Evolutionary conservation across 345 rosid genomes (phyloP), one percentile per base, ranked within the genome.

Genomic region (Hypericum perforatum): DNA sequence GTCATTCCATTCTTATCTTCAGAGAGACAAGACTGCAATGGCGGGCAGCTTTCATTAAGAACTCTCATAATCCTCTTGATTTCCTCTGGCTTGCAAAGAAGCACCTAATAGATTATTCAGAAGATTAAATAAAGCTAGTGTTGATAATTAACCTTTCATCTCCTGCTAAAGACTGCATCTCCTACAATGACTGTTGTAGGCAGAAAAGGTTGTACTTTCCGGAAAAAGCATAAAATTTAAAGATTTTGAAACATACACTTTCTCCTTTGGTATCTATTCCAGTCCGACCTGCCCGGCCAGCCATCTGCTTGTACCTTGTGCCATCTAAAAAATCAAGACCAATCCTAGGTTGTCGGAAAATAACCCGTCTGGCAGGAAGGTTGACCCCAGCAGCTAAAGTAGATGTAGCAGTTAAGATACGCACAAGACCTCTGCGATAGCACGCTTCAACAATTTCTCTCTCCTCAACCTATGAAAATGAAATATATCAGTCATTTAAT

Each of bases 1-100:
- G 86, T 85, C 98, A 91, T 91, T 74, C 98, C 96, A 68, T 91
- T 91, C 68, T 87, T 87, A 74, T 91, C 98, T 75, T 91, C 95
- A 56, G 96, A 82, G 45, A 91, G 81, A 81, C 98, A 91, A 52
- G 96, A 91, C 67, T 84, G 79, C 84, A 91, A 65, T 39, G 95
- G 87, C 46, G 80, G 92, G 49, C 98, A 87, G 80, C 77, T 76
- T 51, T 82, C 84, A 74, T 77, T 82, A 29, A 91, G 84, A 69
- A 91, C 78, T 63, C 87, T 77, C 61, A 62, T 76, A 64, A 91
- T 81, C 74, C 82, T 78, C 72, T 82, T 91, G 57, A 81, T 70
- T 79, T 91, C 96, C 57, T 81, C 92, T 14, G 80, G 79, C 71
- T 78, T 87, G 77, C 98, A 87, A 54, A 91, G 76, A 61, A 91